These are phyloP conservation scores for Ilex asprella DNA, from an alignment of 257 asterid species.

Conservation along the genomic window DNA sequence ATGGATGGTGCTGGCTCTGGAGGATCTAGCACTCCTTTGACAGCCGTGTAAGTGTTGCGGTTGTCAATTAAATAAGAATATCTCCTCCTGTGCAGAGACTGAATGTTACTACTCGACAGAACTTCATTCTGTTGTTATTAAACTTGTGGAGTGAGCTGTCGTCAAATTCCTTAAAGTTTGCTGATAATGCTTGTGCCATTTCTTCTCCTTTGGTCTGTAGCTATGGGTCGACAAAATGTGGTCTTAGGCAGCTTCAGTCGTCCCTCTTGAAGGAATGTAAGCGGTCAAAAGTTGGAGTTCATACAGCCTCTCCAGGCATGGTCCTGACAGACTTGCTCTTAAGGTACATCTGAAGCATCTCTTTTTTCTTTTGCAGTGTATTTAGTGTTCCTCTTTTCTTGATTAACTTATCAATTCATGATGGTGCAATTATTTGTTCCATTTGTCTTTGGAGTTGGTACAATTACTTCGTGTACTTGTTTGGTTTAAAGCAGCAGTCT, in stretches of 20 bases:
- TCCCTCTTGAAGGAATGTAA: constrained; percentile 82
- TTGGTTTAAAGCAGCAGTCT: too few relatives aligned
- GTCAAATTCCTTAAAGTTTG: neutral
- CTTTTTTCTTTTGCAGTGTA: neutral
- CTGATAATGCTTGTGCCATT: constrained; percentile 7
- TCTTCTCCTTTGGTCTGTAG: constrained; percentile 28
- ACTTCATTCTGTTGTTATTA: neutral
- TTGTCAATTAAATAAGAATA: neutral
- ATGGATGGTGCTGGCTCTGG: constrained; percentile 99
- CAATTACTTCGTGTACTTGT: too few relatives aligned
- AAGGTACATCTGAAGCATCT: constrained; percentile 38
- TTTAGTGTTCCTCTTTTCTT: neutral
- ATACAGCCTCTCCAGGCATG: constrained; percentile 99
- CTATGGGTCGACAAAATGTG: constrained; percentile 96
- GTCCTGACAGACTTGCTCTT: constrained; percentile 85
- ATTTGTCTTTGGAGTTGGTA: too few relatives aligned
- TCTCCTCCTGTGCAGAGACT: neutral
- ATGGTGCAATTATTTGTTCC: neutral
- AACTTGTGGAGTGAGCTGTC: neutral
- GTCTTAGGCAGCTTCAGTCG: constrained; percentile 94
- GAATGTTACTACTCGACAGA: neutral
- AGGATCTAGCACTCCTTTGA: constrained; percentile 96
- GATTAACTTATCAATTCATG: neutral
- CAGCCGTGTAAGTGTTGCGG: constrained; percentile 75
- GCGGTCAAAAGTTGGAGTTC: constrained; percentile 79